Evolutionary conservation across 495 filamentous ascomycete species (phyloP).

Genomic region (Halenospora varia): DNA sequence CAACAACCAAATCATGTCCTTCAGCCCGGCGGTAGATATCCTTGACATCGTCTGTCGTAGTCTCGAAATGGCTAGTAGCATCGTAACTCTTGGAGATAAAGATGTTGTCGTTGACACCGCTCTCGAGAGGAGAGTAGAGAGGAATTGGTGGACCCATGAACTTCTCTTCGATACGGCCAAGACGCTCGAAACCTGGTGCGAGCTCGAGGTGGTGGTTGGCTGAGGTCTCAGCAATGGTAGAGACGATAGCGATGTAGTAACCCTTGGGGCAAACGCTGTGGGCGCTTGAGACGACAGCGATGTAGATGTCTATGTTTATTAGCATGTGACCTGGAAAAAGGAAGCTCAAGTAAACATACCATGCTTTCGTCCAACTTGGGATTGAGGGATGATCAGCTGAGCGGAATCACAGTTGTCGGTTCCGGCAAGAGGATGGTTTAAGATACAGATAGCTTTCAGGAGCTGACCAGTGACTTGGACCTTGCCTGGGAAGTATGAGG

Average conservation of each 20-base stretch:
- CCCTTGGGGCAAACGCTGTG: slow-evolving; percentile 99
- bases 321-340: background rate
- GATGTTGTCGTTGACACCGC: slow-evolving; percentile 83
- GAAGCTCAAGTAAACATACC: slow-evolving; percentile 47
- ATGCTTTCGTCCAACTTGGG: slow-evolving; percentile 90
- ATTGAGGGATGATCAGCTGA: slow-evolving; percentile 97
- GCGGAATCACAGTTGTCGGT: slow-evolving; percentile 88
- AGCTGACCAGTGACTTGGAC: slow-evolving; percentile 82
- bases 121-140: slow-evolving; percentile 86
- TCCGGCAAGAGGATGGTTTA: slow-evolving; percentile 85
- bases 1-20: slow-evolving; percentile 78
- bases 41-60: slow-evolving; percentile 81
- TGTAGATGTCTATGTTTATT: slow-evolving; percentile 77
- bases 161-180: slow-evolving; percentile 93
- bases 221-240: slow-evolving; percentile 88
- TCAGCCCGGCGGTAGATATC: slow-evolving; percentile 87
- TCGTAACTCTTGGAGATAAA: slow-evolving; percentile 99
- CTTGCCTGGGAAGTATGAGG: slow-evolving; percentile 93
- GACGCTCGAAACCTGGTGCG: slow-evolving; percentile 86
- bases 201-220: slow-evolving; percentile 96
- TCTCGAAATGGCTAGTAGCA: slow-evolving; percentile 96
- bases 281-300: slow-evolving; percentile 90
- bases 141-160: slow-evolving; percentile 92
- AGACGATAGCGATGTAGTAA: slow-evolving; percentile 98
- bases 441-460: slow-evolving; percentile 92